A percentile compares a stretch with the other conserved stretches of the same genome.
Evolutionary conservation across 495 filamentous ascomycete species (phyloP).

Genomic region (Xylaria castorea): DNA sequence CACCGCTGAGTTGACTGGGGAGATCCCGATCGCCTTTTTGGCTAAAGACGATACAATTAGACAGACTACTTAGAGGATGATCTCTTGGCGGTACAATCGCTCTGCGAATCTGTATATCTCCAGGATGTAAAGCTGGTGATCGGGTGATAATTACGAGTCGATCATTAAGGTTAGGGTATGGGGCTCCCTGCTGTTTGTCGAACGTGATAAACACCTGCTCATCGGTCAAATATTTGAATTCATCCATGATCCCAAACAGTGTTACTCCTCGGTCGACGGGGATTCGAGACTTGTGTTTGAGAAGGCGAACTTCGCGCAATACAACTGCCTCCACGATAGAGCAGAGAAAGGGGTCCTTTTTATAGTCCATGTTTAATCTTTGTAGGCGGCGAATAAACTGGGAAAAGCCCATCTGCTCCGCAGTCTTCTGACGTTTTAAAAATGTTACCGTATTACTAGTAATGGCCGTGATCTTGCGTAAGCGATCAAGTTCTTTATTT

Average conservation of each 20-base stretch:
- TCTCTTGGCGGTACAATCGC: conserved; percentile 57
- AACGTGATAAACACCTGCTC: conserved; percentile 68
- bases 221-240: conserved; percentile 71
- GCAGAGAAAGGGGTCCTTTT: conserved; percentile 68
- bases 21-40: conserved; percentile 72
- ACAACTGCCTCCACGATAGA: conserved; percentile 68
- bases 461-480: conserved; percentile 61
- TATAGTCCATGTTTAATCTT: conserved; percentile 64
- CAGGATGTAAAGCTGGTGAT: conserved; percentile 78
- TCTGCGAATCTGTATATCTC: conserved; percentile 73
- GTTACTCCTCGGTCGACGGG: conserved; percentile 70
- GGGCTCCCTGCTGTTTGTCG: conserved; percentile 37
- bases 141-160: conserved; percentile 64
- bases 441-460: conserved; percentile 67
- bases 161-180: conserved; percentile 33
- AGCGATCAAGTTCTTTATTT: conserved; percentile 57
- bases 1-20: conserved; percentile 77
- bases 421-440: conserved; percentile 62
- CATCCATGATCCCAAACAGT: conserved; percentile 83
- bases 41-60: conserved; percentile 82
- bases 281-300: conserved; percentile 81
- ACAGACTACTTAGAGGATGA: conserved; percentile 65
- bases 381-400: conserved; percentile 63
- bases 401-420: conserved; percentile 59
- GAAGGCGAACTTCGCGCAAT: conserved; percentile 66